These are phyloP conservation scores for Leccinum imitatum DNA, from an alignment of 768 basidiomycete species.

Conservation along the genomic window DNA sequence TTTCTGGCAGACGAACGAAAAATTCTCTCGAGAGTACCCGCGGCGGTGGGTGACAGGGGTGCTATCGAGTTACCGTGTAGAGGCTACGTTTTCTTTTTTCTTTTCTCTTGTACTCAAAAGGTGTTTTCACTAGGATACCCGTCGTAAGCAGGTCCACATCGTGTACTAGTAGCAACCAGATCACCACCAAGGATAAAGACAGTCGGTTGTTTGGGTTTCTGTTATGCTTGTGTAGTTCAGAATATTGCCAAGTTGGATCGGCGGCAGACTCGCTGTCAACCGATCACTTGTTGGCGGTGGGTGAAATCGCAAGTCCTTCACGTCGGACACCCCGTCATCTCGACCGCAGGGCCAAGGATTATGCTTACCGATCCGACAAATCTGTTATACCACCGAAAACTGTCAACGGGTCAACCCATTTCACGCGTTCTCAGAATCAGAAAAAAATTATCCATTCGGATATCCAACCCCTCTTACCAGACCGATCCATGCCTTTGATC, in stretches of 20 bases:
- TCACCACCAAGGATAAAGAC: neutral
- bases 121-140: neutral
- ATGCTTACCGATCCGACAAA: constrained; percentile 22
- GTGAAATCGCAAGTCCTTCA: no score
- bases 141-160: neutral
- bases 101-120: neutral
- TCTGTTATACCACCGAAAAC: constrained; percentile 8
- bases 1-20: constrained; percentile 17
- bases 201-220: no score
- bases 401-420: constrained; percentile 16
- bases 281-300: no score
- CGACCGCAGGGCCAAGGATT: constrained; percentile 7
- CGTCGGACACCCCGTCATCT: no score
- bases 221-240: neutral
- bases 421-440: constrained; percentile 19
- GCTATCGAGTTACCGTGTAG: neutral
- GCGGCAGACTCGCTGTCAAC: no score
- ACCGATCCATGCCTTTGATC: constrained; percentile 14
- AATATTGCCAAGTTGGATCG: neutral
- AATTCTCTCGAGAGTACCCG: constrained; percentile 9
- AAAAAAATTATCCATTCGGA: constrained; percentile 29
- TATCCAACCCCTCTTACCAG: constrained; percentile 8
- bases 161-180: neutral
- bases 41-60: neutral
- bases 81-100: neutral